phyloP scores from a whole-genome alignment of 331 rosid species.

The Prunus yedoensis region DNA sequence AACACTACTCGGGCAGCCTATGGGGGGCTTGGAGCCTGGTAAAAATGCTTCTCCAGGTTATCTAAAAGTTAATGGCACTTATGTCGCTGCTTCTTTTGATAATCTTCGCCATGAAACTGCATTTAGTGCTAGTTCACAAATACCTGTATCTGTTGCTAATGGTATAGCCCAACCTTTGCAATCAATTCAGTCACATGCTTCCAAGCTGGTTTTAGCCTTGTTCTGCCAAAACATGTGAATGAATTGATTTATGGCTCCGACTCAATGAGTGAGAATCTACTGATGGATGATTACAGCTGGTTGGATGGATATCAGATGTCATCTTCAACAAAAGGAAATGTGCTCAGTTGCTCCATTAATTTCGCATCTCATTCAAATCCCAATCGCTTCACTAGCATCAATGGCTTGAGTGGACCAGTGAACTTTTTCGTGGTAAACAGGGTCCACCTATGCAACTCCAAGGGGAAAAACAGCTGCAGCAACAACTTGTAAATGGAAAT shows the following conservation, averaged over 20 bases:
- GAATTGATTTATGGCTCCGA: conserved; percentile 46
- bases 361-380: conserved; percentile 43
- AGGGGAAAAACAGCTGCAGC: conserved; percentile 55
- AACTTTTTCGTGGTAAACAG: conserved; percentile 85
- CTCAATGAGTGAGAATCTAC: conserved; percentile 48
- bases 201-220: conserved; percentile 64
- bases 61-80: conserved; percentile 31
- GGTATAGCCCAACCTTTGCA: conserved; percentile 46
- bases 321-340: conserved; percentile 48
- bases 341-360: conserved; percentile 35
- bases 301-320: conserved; percentile 95
- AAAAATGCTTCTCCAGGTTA: conserved; percentile 46
- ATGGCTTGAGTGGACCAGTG: conserved; percentile 50
- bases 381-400: conserved; percentile 40
- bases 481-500: conserved; percentile 49
- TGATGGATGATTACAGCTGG: conserved; percentile 94
- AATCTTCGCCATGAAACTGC: conserved; percentile 38
- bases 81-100: conserved; percentile 33
- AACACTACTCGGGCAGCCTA: conserved; percentile 32
- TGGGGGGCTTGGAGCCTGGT: conserved; percentile 39
- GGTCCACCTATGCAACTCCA: conserved; percentile 54
- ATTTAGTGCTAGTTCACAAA: conserved; percentile 34
- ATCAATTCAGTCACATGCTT: conserved; percentile 51
- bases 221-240: conserved; percentile 53
- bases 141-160: conserved; percentile 42